Evolutionary conservation across 2,329 filamentous ascomycete species (phyloP).

Genomic region (Aspergillus felis): DNA sequence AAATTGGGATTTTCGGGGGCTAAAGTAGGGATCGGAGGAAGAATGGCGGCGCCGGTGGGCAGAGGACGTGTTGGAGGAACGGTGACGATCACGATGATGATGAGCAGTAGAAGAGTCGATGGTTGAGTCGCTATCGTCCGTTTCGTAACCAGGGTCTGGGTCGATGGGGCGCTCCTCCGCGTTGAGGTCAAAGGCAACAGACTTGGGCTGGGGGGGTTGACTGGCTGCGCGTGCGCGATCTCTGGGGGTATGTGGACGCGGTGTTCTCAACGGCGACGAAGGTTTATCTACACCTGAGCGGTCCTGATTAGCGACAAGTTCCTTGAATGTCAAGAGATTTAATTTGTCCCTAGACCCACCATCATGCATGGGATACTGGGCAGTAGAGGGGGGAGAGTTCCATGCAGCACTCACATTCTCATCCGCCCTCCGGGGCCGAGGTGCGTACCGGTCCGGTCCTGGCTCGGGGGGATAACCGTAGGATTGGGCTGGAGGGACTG

Average conservation of each 20-base stretch:
- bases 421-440: slow-evolving; percentile 39
- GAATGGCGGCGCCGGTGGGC: slow-evolving; percentile 14
- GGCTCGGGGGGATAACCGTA: slow-evolving; percentile 36
- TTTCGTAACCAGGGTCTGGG: slow-evolving; percentile 39
- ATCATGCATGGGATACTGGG: slow-evolving; percentile 36
- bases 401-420: slow-evolving; percentile 49
- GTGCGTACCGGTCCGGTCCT: slow-evolving; percentile 37
- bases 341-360: slow-evolving; percentile 37
- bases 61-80: neutral
- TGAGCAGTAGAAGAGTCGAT: slow-evolving; percentile 19
- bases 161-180: slow-evolving; percentile 14
- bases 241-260: slow-evolving; percentile 2
- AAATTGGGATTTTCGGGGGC: slow-evolving; percentile 8
- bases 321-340: neutral
- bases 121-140: slow-evolving; percentile 41
- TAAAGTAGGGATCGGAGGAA: slow-evolving; percentile 18
- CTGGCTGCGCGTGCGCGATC: slow-evolving; percentile 18
- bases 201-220: slow-evolving; percentile 28
- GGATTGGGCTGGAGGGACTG: slow-evolving; percentile 33
- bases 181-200: slow-evolving; percentile 30
- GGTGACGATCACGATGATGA: slow-evolving; percentile 20
- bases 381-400: slow-evolving; percentile 32
- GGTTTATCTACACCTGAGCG: slow-evolving; percentile 19
- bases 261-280: slow-evolving; percentile 5
- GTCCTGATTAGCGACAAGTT: slow-evolving; percentile 4